Base-by-base conservation (phyloP, 495 filamentous ascomycete genomes). In the Beverwykella pulmonaria region DNA sequence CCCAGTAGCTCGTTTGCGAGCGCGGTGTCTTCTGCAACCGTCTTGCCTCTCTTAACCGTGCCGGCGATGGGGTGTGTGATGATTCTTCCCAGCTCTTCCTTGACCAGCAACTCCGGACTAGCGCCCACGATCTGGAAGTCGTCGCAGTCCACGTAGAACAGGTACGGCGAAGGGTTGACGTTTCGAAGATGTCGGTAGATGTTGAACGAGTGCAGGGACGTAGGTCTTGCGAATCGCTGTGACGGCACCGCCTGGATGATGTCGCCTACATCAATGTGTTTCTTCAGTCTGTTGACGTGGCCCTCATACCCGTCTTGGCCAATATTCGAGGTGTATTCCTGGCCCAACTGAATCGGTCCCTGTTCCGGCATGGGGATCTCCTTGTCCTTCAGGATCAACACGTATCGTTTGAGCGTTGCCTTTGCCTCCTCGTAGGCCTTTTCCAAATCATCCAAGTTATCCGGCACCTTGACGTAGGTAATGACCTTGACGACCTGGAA, bases 171-270 rank as follows among this genome's bases (percentile, higher is more conserved):
- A 0, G 94, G 94, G 74, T 98, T 98, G 69, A 97, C 91, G 10
- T 90, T 95, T 70, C 94, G 91, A 30, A 98, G 84, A 74, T 95
- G 92, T 41, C 93, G 90, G 84, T 98, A 98, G 77, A 98, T 92
- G 82, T 98, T 98, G 82, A 96, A 98, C 0, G 94, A 92, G 75
- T 98, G 94, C 23, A 98, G 82, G 41, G 84, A 84, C 14, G 94
- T 98, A 22, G 92, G 91, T 15, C 94, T 85, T 0, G 92, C 89
- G 73, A 97, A 87, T 47, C 94, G 87, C 78, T 98, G 94, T 27
- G 92, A 96, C 0, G 94, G 94, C 1, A 98, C 94, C 0, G 92
- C 90, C 76, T 98, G 94, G 80, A 98, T 97, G 74, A 98, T 97
- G 80, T 97, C 91, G 53, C 94, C 94, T 52, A 85, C 84, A 69